Base-by-base conservation (phyloP, 2,329 filamentous ascomycete genomes). In the Penicillium occitanis region DNA sequence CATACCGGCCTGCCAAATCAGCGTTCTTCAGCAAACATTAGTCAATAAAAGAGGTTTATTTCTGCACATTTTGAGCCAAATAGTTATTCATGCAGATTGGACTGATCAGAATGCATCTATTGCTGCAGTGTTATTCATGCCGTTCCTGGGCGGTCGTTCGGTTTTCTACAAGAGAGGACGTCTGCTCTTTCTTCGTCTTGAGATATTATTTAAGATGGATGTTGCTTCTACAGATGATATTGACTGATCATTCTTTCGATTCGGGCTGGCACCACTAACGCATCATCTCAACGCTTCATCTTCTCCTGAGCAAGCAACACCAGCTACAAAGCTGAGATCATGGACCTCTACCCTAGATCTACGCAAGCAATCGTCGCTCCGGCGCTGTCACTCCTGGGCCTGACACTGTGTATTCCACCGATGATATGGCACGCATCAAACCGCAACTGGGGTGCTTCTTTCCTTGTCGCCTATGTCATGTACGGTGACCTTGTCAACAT, bases 371-470 rank as follows among this genome's bases (percentile, higher is more conserved):
- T 82, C 59, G 69, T 72, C 14, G 74, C 89, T 42, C 82, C 85
- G 1, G 69, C 81, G 14, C 74, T 88, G 28, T 80, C 84, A 17
- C 74, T 83, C 22, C 69, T 87, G 28, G 75, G 84, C 17, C 77
- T 85, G 55, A 68, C 87, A 25, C 76, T 88, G 61, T 82, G 83
- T 71, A 78, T 86, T 42, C 81, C 86, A 6, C 86, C 88, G 2
- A 74, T 90, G 63, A 73, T 84, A 64, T 86, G 88, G 80, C 88
- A 91, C 73, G 79, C 83, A 67, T 82, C 82, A 62, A 86, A 88
- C 69, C 81, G 81, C 66, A 91, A 91, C 74, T 78, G 89, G 61
- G 83, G 87, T 13, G 85, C 87, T 6, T 81, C 82, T 19, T 83
- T 81, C 35, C 79, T 90, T 42, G 83, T 88, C 59, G 72, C 80